A percentile compares a stretch with the other conserved stretches of the same genome.
phyloP scores from a whole-genome alignment of 75 land plant genomes.

The Picea glauca region DNA sequence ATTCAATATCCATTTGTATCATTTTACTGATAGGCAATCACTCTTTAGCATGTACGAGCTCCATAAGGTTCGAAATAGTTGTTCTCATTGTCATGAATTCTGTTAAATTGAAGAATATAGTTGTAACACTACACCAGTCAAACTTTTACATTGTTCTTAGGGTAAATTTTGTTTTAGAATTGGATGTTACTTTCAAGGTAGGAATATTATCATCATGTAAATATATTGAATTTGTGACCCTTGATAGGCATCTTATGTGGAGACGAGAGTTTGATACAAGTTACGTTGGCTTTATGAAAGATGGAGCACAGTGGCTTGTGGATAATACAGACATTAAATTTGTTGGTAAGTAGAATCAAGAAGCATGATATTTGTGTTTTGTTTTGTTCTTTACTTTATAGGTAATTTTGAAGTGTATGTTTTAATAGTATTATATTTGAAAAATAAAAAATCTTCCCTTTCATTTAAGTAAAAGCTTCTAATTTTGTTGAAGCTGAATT shows the following conservation, averaged over 20 bases:
- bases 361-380: too few relatives aligned
- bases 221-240: too few relatives aligned
- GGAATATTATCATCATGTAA: too few relatives aligned
- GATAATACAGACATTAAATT: constrained; percentile 89
- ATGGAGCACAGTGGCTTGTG: constrained; percentile 91
- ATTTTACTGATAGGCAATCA: not conserved
- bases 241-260: constrained; percentile 82
- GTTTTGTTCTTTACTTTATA: too few relatives aligned
- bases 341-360: constrained; percentile 54
- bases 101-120: not conserved
- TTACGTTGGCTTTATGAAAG: constrained; percentile 79
- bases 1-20: not conserved
- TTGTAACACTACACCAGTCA: too few relatives aligned
- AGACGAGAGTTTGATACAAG: constrained; percentile 72
- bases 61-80: not conserved
- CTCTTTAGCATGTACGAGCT: not conserved
- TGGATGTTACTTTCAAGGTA: not conserved
- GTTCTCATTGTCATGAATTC: not conserved
- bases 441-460: too few relatives aligned
- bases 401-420: too few relatives aligned
- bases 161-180: not conserved
- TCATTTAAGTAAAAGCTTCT: too few relatives aligned
- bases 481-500: too few relatives aligned
- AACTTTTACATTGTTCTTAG: too few relatives aligned
- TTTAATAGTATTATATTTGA: too few relatives aligned